Evolutionary conservation across 306 rosid genomes (phyloP), one percentile per base, ranked within the genome.

Genomic region (Vigna radiata): DNA sequence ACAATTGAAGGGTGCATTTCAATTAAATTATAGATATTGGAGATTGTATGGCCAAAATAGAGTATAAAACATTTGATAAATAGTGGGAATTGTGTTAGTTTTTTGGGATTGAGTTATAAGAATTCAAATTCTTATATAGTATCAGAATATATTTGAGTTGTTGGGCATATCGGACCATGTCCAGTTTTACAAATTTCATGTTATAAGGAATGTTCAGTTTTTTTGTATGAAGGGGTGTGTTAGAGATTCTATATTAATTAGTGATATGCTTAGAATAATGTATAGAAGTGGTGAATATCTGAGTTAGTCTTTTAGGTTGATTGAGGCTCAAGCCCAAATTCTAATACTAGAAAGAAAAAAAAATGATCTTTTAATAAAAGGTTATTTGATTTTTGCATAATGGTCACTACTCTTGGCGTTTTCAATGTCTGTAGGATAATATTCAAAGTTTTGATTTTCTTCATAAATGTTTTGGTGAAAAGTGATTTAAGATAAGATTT

Each of bases 351-450:
- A 58, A 21, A 21, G 13, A 56, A 56, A 19, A 21, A 25, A 56
- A 29, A 29, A 23, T 41, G 4, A 5, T 27, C 3, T 59, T 27
- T 65, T 11, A 1, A 5, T 39, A 1, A 5, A 18, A 71, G 15
- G 46, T 46, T 74, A 46, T 46, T 65, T 73, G 44, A 33, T 56
- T 72, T 36, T 10, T 44, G 13, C 33, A 52, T 17, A 52, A 52
- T 70, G 54, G 49, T 62, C 56, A 65, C 11, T 76, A 29, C 75
- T 54, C n/a, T 71, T 72, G 49, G 54, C 41, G 75, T 50, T 82
- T 50, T 70, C 46, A 47, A 3, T 73, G 77, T 49, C 36, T 63
- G 23, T 64, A 37, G 44, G 66, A 48, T 54, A 63, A 63, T 76
- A 39, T 39, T 25, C 36, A 5, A 36, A 60, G 14, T 56, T 39